Evolutionary conservation across 768 basidiomycete species (phyloP), one percentile per base, ranked within the genome.

Genomic region (Obba rivulosa): DNA sequence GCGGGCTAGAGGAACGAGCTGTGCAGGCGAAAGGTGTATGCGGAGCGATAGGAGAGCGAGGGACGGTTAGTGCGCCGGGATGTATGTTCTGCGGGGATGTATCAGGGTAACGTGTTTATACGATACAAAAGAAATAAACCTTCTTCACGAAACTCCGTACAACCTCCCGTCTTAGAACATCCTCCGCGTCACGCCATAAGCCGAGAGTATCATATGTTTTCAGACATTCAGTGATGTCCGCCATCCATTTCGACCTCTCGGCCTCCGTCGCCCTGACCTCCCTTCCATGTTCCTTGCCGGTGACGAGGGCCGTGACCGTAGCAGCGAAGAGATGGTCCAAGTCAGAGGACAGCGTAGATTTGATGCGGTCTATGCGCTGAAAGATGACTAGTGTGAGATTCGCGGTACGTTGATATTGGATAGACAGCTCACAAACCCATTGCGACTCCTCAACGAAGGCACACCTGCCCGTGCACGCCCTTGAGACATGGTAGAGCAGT

Each of bases 111-210:
- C 45, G 40, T 39, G 18, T 42, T 11, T 21, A n/a, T 21, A 20
- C 18, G 25, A 31, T 3, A 37, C 25, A 11, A 17, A 31, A 24
- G 22, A 4, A 38, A 36, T 39, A 34, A 45, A 86, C 92, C 74
- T 87, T 87, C 58, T 79, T 82, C 8, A 92, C 75, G 57, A 93
- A 94, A 13, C 75, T 76, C 2, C 80, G 79, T 31, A 92, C 76
- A 34, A 96, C 70, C 38, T 85, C 80, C 44, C 70, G 71, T 47
- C 85, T 74, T 43, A 97, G 68, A 16, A 96, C 82, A 50, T 92
- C 88, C 67, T 95, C 94, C 1, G 93, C 95, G 53, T 89, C 83
- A 57, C 80, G 70, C 88, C 90, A 92, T 8, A 92, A 77, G 11
- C 82, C 78, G 43, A 99, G 69, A 7, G 76, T 65, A 55, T 92